A percentile compares a stretch with the other conserved stretches of the same genome.
Conservation (phyloP, 2,329 filamentous ascomycete species). For the Botrytis elliptica region DNA sequence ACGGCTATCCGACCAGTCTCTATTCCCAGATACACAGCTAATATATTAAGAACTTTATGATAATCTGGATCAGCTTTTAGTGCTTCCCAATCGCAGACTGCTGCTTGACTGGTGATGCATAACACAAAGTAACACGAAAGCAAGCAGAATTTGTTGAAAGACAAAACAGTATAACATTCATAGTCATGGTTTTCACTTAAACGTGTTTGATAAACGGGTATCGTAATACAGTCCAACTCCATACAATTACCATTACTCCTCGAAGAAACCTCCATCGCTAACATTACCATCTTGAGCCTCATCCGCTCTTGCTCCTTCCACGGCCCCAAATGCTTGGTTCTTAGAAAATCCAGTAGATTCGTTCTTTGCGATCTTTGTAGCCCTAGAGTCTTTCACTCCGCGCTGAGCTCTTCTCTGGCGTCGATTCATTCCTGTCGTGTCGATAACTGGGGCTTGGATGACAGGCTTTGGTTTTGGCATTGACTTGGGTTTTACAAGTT, state of each 20-base stretch:
- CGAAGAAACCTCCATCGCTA: slow-evolving; percentile 60
- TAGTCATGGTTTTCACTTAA: slow-evolving; percentile 1
- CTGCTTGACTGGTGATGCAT: not conserved
- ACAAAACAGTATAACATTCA: not conserved
- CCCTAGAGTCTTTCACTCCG: slow-evolving; percentile 22
- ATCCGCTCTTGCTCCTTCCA: slow-evolving; percentile 24
- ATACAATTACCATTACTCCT: slow-evolving; percentile 36
- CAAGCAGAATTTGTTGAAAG: not conserved
- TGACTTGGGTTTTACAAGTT: slow-evolving; percentile 27
- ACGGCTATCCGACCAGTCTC: not conserved
- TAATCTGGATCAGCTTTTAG: not conserved
- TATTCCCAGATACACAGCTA: not conserved
- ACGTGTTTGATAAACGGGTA: slow-evolving; percentile 21
- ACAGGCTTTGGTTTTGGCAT: slow-evolving; percentile 16
- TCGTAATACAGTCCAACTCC: slow-evolving; percentile 19
- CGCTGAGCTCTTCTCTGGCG: slow-evolving; percentile 36
- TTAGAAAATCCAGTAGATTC: slow-evolving; percentile 35
- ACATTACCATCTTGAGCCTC: slow-evolving; percentile 45
- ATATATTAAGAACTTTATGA: not conserved
- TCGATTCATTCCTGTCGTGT: slow-evolving; percentile 37
- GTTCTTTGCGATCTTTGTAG: slow-evolving; percentile 30
- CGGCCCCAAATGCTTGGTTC: slow-evolving; percentile 36
- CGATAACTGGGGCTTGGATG: slow-evolving; percentile 24
- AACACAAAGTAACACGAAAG: not conserved
- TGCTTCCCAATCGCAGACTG: slow-evolving; percentile 5